Evolutionary conservation across 202 grass and related monocot genomes (phyloP).

Genomic region (Schoenoplectus tabernaemontani): DNA sequence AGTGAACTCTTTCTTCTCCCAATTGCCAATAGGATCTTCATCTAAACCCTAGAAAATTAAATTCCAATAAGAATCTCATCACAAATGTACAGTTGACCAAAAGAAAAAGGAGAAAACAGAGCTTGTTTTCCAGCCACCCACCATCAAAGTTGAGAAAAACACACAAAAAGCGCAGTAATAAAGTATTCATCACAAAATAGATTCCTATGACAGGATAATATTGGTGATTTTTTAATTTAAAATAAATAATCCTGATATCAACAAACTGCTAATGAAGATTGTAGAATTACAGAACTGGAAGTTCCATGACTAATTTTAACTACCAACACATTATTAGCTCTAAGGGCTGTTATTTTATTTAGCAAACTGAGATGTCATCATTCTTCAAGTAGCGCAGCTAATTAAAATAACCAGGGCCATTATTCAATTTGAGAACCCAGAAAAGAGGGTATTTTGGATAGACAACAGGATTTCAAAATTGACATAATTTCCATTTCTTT

Average conservation of each 20-base stretch:
- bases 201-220: not conserved
- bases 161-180: not conserved
- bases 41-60: constrained; percentile 22
- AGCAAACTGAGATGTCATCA: not conserved
- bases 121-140: not conserved
- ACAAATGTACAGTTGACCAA: not conserved
- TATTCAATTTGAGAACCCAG: not conserved
- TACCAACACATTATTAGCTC: not conserved
- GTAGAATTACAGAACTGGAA: not conserved
- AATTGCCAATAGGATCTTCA: constrained; percentile 35
- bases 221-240: not conserved
- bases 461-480: not conserved
- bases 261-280: not conserved
- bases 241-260: not conserved
- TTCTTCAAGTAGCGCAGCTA: not conserved
- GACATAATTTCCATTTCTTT: not conserved
- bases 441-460: not conserved
- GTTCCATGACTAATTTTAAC: not conserved
- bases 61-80: not conserved
- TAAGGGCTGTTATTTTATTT: not conserved
- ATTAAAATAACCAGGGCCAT: not conserved
- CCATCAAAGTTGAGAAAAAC: not conserved
- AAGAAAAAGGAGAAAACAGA: not conserved
- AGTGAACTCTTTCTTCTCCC: constrained; percentile 63
- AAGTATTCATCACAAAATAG: not conserved